Percentiles rank a stretch among this genome's conserved stretches.
Conservation (phyloP, 2,329 filamentous ascomycete genomes). For the Gyromitra esculenta region DNA sequence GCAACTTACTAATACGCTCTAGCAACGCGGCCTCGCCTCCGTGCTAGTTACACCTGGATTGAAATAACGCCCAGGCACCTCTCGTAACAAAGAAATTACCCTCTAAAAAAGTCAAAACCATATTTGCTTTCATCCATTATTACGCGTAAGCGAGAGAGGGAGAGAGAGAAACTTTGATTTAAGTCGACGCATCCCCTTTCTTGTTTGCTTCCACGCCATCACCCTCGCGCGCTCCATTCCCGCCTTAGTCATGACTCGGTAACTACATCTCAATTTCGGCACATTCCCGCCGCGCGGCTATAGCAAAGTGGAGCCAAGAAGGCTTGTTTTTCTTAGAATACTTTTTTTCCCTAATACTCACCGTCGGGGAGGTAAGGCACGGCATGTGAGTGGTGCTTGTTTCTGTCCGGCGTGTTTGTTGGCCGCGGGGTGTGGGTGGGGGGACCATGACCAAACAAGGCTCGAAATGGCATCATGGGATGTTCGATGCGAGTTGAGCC, state of each 20-base stretch:
- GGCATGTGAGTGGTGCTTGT: constrained; percentile 44
- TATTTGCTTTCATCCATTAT: neutral
- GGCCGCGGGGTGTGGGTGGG: neutral
- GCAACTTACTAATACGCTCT: neutral
- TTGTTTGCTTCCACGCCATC: constrained; percentile 1
- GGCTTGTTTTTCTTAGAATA: constrained; percentile 53
- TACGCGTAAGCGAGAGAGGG: neutral
- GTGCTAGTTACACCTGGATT: constrained; percentile 23
- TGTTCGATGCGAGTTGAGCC: constrained; percentile 27
- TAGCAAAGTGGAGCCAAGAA: constrained; percentile 28
- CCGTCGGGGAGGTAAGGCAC: neutral
- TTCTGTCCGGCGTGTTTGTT: constrained; percentile 18
- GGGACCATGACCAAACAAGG: neutral
- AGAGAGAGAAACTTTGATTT: neutral
- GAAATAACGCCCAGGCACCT: constrained; percentile 27
- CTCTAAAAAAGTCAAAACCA: neutral
- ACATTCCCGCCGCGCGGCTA: neutral
- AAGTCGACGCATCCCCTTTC: neutral
- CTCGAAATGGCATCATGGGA: constrained; percentile 34
- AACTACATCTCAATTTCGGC: constrained; percentile 14
- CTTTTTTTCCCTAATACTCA: constrained; percentile 28
- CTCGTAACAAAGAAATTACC: constrained; percentile 25
- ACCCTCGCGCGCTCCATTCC: neutral
- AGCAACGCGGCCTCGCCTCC: constrained; percentile 17
- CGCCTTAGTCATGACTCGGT: constrained; percentile 1